phyloP scores from a whole-genome alignment of 1,139 yeast species.

The Pichia sp. region DNA sequence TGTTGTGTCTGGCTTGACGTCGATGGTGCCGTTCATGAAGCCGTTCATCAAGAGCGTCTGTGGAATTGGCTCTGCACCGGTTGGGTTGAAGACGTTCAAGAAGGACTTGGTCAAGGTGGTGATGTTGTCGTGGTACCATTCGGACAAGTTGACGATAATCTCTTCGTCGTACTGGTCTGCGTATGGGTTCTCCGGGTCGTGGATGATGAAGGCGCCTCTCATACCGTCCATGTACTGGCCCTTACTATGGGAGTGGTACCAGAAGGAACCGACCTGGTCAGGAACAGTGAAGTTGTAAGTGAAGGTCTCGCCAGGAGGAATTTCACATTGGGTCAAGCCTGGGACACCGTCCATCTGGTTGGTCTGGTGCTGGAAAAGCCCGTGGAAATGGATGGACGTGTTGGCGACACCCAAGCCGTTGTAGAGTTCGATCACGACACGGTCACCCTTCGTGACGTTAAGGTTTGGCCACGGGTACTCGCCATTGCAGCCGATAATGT shows the following conservation, averaged over 20 bases:
- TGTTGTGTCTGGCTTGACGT: conserved; percentile 73
- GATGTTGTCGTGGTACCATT: conserved; percentile 77
- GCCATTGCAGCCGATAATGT: conserved; percentile 75
- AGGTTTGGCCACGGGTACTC: conserved; percentile 84
- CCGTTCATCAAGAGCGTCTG: conserved; percentile 74
- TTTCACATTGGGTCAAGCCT: conserved; percentile 82
- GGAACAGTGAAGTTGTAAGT: conserved; percentile 75
- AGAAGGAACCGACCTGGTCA: conserved; percentile 80
- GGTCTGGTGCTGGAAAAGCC: conserved; percentile 74
- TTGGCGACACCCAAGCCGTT: conserved; percentile 65
- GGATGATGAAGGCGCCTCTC: conserved; percentile 73
- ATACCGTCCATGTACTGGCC: conserved; percentile 92
- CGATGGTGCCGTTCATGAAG: conserved; percentile 64
- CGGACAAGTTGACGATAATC: conserved; percentile 59
- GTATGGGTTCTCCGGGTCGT: conserved; percentile 42
- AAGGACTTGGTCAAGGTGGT: conserved; percentile 51
- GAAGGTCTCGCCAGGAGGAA: conserved; percentile 66
- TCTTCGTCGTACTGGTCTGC: conserved; percentile 73
- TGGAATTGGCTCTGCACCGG: conserved; percentile 97
- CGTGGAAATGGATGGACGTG: conserved; percentile 88
- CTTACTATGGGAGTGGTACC: conserved; percentile 91
- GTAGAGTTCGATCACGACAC: conserved; percentile 59
- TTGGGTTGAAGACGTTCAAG: conserved; percentile 74
- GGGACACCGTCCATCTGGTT: conserved; percentile 86
- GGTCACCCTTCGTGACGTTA: conserved; percentile 69